phyloP scores from a whole-genome alignment of 495 filamentous ascomycete genomes.

The Staphylotrichum longicolle region DNA sequence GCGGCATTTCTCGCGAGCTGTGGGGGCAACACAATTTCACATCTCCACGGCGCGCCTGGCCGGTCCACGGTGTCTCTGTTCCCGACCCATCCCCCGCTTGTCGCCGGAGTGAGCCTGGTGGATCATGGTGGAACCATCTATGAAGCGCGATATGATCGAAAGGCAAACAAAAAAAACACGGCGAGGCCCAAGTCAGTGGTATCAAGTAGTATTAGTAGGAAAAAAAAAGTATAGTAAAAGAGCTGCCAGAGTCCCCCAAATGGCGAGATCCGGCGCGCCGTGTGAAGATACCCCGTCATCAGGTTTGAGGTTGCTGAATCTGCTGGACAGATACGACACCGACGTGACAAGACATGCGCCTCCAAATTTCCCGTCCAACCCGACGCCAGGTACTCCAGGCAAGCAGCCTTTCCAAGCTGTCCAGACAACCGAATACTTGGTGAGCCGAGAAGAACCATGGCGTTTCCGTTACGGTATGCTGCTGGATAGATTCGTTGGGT shows the following conservation, averaged over 20 bases:
- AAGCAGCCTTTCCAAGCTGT: slow-evolving; percentile 5
- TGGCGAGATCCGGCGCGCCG: slow-evolving; percentile 22
- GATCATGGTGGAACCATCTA: too few relatives aligned
- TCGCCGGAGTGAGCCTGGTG: too few relatives aligned
- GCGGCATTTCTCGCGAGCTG: slow-evolving; percentile 5
- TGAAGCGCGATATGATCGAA: too few relatives aligned
- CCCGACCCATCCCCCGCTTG: slow-evolving; percentile 1
- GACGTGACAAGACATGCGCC: neutral
- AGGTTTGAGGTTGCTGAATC: neutral
- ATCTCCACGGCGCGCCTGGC: too few relatives aligned
- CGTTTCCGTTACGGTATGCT: slow-evolving; percentile 9
- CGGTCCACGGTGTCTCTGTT: neutral
- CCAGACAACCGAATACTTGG: slow-evolving; percentile 1
- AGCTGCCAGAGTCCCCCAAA: slow-evolving; percentile 17
- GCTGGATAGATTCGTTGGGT: slow-evolving; percentile 16
- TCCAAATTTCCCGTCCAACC: neutral
- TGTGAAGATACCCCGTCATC: slow-evolving; percentile 7
- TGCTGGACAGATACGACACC: slow-evolving; percentile 6
- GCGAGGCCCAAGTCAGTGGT: neutral
- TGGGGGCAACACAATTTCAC: neutral
- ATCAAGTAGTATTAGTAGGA: slow-evolving; percentile 18
- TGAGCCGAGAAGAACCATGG: neutral
- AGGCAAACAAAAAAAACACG: neutral
- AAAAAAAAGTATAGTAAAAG: slow-evolving; percentile 17
- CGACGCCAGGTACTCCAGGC: neutral